These are phyloP conservation scores for Fraxinus platypoda DNA, from an alignment of 305 asterid genomes.

Conservation along the genomic window DNA sequence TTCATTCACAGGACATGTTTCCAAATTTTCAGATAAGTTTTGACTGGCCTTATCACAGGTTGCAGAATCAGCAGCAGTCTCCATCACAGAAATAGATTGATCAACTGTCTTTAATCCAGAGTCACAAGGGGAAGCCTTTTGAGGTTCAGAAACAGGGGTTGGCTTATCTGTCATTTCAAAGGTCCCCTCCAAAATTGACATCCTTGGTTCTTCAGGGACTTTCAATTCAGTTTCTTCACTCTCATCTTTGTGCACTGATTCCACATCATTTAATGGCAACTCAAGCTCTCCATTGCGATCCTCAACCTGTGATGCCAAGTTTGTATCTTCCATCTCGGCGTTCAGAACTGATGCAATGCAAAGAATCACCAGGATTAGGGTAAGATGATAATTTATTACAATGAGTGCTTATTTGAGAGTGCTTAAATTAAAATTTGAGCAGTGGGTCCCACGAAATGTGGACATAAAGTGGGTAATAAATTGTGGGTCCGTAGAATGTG, in stretches of 20 bases:
- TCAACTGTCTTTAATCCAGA: conserved; percentile 29
- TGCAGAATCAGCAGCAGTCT: conserved; percentile 39
- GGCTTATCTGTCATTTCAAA: conserved; percentile 30
- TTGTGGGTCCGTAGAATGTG: background rate
- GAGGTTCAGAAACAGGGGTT: conserved; percentile 32
- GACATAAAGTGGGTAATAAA: background rate
- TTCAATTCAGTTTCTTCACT: conserved; percentile 32
- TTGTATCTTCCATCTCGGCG: conserved; percentile 40
- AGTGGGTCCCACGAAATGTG: background rate
- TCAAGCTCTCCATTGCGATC: conserved; percentile 31
- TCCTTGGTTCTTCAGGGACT: conserved; percentile 31
- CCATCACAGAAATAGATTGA: conserved; percentile 32
- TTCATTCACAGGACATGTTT: conserved; percentile 26
- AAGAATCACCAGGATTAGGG: conserved; percentile 20
- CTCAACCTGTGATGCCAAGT: conserved; percentile 28
- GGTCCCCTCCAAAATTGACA: conserved; percentile 28
- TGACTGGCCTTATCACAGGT: conserved; percentile 28
- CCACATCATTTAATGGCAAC: conserved; percentile 29
- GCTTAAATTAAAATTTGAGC: background rate
- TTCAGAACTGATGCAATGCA: conserved; percentile 44
- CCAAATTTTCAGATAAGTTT: conserved; percentile 30
- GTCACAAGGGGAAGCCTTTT: conserved; percentile 28
- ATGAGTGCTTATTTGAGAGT: background rate
- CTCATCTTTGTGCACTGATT: conserved; percentile 26
- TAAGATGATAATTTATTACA: background rate